A percentile compares a stretch with the other conserved stretches of the same genome.
phyloP scores from a whole-genome alignment of 2,329 filamentous ascomycete genomes.

The Neofusicoccum parvum region DNA sequence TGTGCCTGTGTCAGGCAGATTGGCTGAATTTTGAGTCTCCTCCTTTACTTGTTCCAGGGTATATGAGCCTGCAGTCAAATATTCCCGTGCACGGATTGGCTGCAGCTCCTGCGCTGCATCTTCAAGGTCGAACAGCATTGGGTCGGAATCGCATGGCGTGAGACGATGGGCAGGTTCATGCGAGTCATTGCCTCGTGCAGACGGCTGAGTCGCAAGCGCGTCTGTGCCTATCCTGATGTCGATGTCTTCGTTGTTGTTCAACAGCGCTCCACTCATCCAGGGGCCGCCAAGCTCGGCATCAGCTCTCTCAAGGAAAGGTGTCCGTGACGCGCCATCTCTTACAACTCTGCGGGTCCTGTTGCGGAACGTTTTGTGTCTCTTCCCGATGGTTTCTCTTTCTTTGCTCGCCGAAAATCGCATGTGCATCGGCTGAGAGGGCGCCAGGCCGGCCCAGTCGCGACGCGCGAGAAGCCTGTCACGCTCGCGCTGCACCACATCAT shows the following conservation, averaged over 20 bases:
- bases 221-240: slow-evolving; percentile 40
- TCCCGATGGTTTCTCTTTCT: slow-evolving; percentile 36
- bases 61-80: neutral
- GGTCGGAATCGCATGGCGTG: slow-evolving; percentile 30
- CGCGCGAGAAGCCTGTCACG: slow-evolving; percentile 34
- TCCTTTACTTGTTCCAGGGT: neutral
- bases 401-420: slow-evolving; percentile 31
- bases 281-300: slow-evolving; percentile 5
- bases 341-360: neutral
- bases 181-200: slow-evolving; percentile 10
- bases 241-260: slow-evolving; percentile 29
- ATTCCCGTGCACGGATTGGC: neutral
- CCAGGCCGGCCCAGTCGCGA: slow-evolving; percentile 39
- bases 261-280: slow-evolving; percentile 25
- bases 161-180: neutral
- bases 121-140: slow-evolving; percentile 39
- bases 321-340: neutral
- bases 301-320: neutral
- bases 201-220: slow-evolving; percentile 33
- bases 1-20: slow-evolving; percentile 3
- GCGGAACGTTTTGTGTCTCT: slow-evolving; percentile 32
- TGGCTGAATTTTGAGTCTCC: neutral
- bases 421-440: slow-evolving; percentile 31
- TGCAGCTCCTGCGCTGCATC: neutral
- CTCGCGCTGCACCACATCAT: slow-evolving; percentile 26